Evolutionary conservation across 1,284 basidiomycete species (phyloP), one percentile per base, ranked within the genome.

Genomic region (Boletus holoroseus): DNA sequence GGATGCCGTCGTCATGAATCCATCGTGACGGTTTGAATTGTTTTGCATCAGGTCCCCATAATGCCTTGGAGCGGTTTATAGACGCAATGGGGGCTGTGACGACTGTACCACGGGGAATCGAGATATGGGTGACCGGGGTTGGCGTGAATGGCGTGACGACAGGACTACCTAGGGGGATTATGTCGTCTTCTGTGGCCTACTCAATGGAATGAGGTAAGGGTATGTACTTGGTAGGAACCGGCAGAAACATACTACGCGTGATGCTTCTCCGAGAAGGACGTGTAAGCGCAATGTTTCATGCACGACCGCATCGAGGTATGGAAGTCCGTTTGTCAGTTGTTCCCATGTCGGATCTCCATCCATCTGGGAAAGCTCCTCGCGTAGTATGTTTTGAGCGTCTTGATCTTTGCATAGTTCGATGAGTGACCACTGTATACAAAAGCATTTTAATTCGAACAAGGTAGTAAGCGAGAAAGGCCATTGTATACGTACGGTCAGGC

Each of bases 181-280:
- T 58, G 54, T 81, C 78, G 58, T 81, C 77, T 68, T 81, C 61
- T 31, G 61, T 57, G 0, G 60, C 79, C 76, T 66, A 68, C 3
- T 62, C 24, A 35, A 9, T 7, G 12, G 15, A 34, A 26, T 16
- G 15, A 30, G 13, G 8, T 20, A 16, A 36, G 35, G 58, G 52
- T 15, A 68, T 53, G 15, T 30, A 24, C 36, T 5, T 8, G 24
- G 35, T 3, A 20, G 16, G 3, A 20, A 32, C 13, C 0, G 15
- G 12, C 1, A 11, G 15, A 24, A 11, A 45, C 58, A n/a, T 60
- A 63, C 64, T 3, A 58, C 11, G 18, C 60, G 58, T 0, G 47
- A 27, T 1, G 47, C 16, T 22, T 64, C 60, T 3, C 30, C 9
- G 2, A 56, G 32, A 2, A 50, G 35, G 22, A 16, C 37, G 22